Evolutionary conservation across 208 protist species (phyloP).

Genomic region (Leishmania turanica): DNA sequence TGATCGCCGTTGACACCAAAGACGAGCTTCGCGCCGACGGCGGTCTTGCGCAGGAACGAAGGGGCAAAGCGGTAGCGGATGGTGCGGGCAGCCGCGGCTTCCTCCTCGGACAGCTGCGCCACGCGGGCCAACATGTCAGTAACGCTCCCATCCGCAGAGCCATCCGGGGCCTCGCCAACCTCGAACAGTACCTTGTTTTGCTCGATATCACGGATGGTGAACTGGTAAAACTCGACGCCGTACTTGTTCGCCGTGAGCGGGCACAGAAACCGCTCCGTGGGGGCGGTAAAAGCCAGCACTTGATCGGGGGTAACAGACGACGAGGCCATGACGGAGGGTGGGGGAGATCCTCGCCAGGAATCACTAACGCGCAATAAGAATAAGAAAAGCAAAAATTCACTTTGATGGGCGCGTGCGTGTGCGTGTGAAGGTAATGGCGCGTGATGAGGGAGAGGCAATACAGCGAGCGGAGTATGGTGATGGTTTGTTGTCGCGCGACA

Average conservation of each 20-base stretch:
- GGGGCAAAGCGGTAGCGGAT: conserved; percentile 93
- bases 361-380: neutral
- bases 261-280: conserved; percentile 91
- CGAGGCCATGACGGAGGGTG: conserved; percentile 7
- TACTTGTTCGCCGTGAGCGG: conserved; percentile 91
- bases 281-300: conserved; percentile 63
- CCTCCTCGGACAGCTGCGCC: conserved; percentile 48
- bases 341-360: neutral
- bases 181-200: conserved; percentile 86
- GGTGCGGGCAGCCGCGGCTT: conserved; percentile 57
- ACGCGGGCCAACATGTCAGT: conserved; percentile 17
- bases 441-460: neutral
- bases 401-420: neutral
- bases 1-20: conserved; percentile 91
- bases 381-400: too few relatives aligned
- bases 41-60: conserved; percentile 70
- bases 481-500: neutral
- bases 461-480: neutral
- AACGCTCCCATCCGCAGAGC: conserved; percentile 33
- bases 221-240: conserved; percentile 94
- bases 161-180: conserved; percentile 52
- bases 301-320: conserved; percentile 65
- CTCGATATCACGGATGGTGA: conserved; percentile 94
- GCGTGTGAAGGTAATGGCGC: neutral
- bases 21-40: conserved; percentile 89